Evolutionary conservation across 2,329 filamentous ascomycete genomes (phyloP).

Genomic region (Nemania sp.): DNA sequence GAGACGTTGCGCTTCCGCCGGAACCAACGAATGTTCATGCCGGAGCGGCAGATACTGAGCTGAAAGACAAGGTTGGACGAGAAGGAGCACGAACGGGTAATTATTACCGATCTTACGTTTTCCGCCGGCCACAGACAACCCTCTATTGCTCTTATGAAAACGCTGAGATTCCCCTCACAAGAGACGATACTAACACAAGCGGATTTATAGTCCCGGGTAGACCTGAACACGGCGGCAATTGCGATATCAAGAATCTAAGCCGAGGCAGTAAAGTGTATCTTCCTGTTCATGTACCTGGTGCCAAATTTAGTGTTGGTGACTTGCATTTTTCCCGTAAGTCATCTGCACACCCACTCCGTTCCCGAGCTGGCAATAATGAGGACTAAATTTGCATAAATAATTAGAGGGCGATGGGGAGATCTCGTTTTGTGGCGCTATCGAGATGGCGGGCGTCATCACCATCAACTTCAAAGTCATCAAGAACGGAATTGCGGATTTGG

Average conservation of each 20-base stretch:
- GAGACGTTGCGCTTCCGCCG: slow-evolving; percentile 78
- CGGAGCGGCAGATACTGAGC: slow-evolving; percentile 60
- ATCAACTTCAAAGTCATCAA: slow-evolving; percentile 90
- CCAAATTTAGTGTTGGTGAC: slow-evolving; percentile 89
- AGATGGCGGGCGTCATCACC: slow-evolving; percentile 91
- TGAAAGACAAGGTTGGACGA: slow-evolving; percentile 68
- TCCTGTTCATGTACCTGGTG: slow-evolving; percentile 82
- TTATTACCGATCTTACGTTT: background rate
- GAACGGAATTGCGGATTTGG: slow-evolving; percentile 72
- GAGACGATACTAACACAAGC: too few relatives aligned
- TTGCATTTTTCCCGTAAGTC: slow-evolving; percentile 73
- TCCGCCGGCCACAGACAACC: too few relatives aligned
- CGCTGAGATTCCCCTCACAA: too few relatives aligned
- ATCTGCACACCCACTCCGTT: background rate
- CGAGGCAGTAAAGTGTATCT: slow-evolving; percentile 82
- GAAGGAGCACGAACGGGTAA: slow-evolving; percentile 75
- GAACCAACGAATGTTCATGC: slow-evolving; percentile 73
- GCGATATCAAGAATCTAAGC: slow-evolving; percentile 86
- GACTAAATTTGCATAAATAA: slow-evolving; percentile 7
- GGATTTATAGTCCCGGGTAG: slow-evolving; percentile 68
- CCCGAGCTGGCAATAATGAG: background rate
- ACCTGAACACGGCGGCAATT: slow-evolving; percentile 87
- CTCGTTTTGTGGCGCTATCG: slow-evolving; percentile 85
- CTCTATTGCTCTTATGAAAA: too few relatives aligned
- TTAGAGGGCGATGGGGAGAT: slow-evolving; percentile 86